Conservation (phyloP, 116 monocot species). For the Cymodocea nodosa region DNA sequence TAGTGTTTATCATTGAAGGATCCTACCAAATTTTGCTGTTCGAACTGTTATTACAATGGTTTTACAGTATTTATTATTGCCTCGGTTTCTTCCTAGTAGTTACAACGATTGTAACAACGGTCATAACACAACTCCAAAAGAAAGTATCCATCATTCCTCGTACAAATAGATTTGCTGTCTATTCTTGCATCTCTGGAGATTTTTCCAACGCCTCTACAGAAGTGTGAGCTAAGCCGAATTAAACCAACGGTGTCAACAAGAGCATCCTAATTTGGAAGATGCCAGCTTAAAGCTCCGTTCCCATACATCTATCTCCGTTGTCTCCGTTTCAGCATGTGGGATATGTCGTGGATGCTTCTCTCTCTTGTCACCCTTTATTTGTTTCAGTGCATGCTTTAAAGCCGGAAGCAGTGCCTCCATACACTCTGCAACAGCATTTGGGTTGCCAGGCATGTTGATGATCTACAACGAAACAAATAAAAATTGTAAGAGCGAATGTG, state of each 20-base stretch:
- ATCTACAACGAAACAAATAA: slow-evolving; percentile 32
- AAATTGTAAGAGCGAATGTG: not conserved
- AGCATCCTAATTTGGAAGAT: slow-evolving; percentile 21
- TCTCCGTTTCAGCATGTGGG: slow-evolving; percentile 48
- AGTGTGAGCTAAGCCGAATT: not conserved
- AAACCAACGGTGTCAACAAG: slow-evolving; percentile 30
- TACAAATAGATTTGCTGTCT: too few species aligned
- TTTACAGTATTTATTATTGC: too few species aligned
- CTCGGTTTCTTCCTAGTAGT: too few species aligned
- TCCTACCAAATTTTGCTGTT: too few species aligned
- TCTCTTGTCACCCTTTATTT: slow-evolving; percentile 86
- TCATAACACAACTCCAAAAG: too few species aligned
- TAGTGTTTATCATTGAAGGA: too few species aligned
- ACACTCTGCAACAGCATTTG: slow-evolving; percentile 88
- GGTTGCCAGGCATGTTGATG: slow-evolving; percentile 96
- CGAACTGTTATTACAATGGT: too few species aligned
- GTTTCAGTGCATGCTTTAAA: slow-evolving; percentile 74
- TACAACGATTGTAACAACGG: too few species aligned
- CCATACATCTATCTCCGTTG: slow-evolving; percentile 59
- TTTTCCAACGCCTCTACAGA: too few species aligned
- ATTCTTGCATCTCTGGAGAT: too few species aligned
- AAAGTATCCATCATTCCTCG: too few species aligned
- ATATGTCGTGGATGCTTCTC: slow-evolving; percentile 95
- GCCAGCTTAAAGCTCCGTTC: slow-evolving; percentile 56
- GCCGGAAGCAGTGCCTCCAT: slow-evolving; percentile 73